phyloP scores from a whole-genome alignment of 768 basidiomycete genomes.

The Chlorophyllum brunneum region DNA sequence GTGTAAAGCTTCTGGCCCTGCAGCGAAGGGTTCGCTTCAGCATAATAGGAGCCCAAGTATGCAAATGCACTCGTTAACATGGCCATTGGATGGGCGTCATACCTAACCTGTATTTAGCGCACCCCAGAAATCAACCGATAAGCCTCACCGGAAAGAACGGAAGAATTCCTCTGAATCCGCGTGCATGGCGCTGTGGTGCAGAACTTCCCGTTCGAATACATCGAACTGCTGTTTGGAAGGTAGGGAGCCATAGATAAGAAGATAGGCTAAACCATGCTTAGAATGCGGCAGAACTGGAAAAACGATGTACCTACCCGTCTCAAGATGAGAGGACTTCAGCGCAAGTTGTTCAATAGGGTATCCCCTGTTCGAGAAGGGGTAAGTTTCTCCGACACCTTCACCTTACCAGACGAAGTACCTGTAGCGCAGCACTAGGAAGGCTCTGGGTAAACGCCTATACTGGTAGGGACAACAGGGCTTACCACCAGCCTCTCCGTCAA shows the following conservation, averaged over 20 bases:
- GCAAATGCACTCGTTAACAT: conserved; percentile 86
- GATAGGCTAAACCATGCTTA: conserved; percentile 48
- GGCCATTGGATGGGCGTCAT: conserved; percentile 91
- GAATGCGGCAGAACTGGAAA: not conserved
- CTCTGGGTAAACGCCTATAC: not conserved
- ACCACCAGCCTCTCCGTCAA: conserved; percentile 87
- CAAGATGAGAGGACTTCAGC: conserved; percentile 72
- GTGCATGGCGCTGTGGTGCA: conserved; percentile 70
- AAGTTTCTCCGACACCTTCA: not conserved
- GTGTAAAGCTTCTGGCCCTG: conserved; percentile 85
- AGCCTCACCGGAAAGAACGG: conserved; percentile 54
- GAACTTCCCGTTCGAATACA: conserved; percentile 69
- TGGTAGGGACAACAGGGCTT: conserved; percentile 16
- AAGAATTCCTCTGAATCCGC: conserved; percentile 68
- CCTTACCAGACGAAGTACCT: conserved; percentile 37
- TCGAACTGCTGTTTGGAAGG: conserved; percentile 59
- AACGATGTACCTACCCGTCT: conserved; percentile 39
- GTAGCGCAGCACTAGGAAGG: conserved; percentile 59
- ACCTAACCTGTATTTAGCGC: conserved; percentile 38
- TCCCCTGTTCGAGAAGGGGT: conserved; percentile 47
- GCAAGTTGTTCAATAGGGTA: conserved; percentile 94
- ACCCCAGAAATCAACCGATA: not conserved
- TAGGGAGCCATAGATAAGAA: conserved; percentile 84
- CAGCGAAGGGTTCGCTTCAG: conserved; percentile 85
- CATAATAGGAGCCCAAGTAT: conserved; percentile 84